Percentiles rank a stretch among this genome's conserved stretches.
Evolutionary conservation across 2,329 filamentous ascomycete species (phyloP).

Genomic region (Samsoniella hepiali): DNA sequence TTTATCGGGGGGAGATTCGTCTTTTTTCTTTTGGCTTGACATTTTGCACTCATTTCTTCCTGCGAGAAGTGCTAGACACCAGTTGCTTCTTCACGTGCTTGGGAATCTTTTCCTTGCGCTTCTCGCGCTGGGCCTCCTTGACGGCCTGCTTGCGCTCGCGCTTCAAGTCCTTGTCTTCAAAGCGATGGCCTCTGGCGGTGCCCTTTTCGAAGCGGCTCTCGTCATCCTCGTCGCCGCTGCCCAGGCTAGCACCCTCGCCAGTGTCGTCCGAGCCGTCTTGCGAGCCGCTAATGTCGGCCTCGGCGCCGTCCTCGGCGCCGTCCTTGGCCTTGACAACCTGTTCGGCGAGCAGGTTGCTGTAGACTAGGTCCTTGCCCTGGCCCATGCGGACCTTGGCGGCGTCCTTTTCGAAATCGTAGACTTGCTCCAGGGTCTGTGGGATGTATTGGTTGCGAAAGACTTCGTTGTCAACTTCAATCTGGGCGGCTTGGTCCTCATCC

Average conservation of each 20-base stretch:
- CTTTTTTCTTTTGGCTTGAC: constrained; percentile 24
- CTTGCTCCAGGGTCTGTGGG: constrained; percentile 89
- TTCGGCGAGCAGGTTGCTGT: constrained; percentile 77
- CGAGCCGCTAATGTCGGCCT: constrained; percentile 35
- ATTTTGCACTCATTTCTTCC: constrained; percentile 51
- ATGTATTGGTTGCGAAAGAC: constrained; percentile 97
- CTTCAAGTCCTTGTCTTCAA: constrained; percentile 89
- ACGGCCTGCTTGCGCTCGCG: constrained; percentile 77
- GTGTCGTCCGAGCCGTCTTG: constrained; percentile 37
- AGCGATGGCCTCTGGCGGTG: constrained; percentile 73
- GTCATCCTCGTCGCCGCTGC: constrained; percentile 39
- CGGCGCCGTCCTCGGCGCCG: constrained; percentile 33
- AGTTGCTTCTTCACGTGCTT: constrained; percentile 94
- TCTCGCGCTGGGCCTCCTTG: constrained; percentile 93
- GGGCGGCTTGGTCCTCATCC: constrained; percentile 51
- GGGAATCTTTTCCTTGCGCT: constrained; percentile 91
- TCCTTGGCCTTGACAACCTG: constrained; percentile 47
- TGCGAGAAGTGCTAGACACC: constrained; percentile 59
- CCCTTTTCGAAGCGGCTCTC: constrained; percentile 62
- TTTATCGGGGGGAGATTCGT: constrained; percentile 7
- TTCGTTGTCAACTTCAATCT: constrained; percentile 76
- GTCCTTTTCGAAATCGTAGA: constrained; percentile 94
- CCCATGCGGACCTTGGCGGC: constrained; percentile 72
- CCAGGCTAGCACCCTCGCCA: constrained; percentile 46
- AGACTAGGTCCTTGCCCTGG: constrained; percentile 73